Conservation (phyloP, 2,329 filamentous ascomycete genomes). For the Alternaria viburni region DNA sequence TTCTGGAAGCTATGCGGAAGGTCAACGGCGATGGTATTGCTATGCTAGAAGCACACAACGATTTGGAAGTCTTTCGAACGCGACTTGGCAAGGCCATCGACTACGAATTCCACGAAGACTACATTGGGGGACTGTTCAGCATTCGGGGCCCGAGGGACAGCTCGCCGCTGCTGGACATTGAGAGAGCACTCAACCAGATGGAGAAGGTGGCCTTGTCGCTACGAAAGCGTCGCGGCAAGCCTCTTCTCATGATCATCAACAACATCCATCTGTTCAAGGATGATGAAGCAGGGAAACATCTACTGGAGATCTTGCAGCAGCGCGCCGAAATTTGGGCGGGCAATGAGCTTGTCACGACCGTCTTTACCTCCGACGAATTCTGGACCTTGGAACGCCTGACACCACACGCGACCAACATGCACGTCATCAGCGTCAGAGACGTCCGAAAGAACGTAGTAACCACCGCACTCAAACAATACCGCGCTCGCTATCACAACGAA, state of each 20-base stretch:
- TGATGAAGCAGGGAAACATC: conserved; percentile 85
- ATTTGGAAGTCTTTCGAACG: conserved; percentile 92
- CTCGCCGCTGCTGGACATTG: conserved; percentile 90
- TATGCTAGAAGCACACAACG: conserved; percentile 95
- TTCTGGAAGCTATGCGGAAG: conserved; percentile 91
- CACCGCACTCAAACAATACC: conserved; percentile 75
- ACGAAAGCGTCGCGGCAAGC: conserved; percentile 66
- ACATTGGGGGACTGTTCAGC: conserved; percentile 92
- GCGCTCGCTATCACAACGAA: conserved; percentile 74
- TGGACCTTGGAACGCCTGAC: conserved; percentile 97
- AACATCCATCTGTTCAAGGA: conserved; percentile 89
- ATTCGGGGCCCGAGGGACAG: conserved; percentile 91
- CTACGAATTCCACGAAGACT: conserved; percentile 97
- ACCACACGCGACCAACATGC: conserved; percentile 89
- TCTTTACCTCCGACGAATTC: conserved; percentile 96
- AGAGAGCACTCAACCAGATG: conserved; percentile 93
- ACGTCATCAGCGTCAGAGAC: conserved; percentile 83
- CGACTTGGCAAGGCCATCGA: conserved; percentile 91
- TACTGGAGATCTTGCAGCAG: conserved; percentile 93
- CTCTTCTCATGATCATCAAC: conserved; percentile 89
- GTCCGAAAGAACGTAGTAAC: conserved; percentile 78
- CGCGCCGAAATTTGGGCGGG: conserved; percentile 96
- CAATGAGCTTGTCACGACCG: conserved; percentile 83
- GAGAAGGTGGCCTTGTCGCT: conserved; percentile 88
- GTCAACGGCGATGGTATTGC: conserved; percentile 85